A percentile compares a stretch with the other conserved stretches of the same genome.
Evolutionary conservation across 495 filamentous ascomycete genomes (phyloP).

Genomic region (Penicillium tannophilum): DNA sequence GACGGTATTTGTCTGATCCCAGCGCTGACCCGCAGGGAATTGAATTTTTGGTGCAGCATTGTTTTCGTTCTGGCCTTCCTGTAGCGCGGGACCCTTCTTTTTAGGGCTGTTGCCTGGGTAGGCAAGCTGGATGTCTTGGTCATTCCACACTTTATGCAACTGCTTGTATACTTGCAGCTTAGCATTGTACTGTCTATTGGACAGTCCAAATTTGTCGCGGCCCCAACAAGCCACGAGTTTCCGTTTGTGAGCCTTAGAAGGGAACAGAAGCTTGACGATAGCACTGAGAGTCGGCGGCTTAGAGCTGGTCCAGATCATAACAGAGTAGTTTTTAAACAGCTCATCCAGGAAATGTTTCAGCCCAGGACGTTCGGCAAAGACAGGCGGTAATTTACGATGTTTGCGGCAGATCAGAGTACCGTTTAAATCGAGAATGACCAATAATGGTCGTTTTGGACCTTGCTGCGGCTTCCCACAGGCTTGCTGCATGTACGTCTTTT

Average conservation of each 20-base stretch:
- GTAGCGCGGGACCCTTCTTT: not conserved
- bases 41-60: slow-evolving; percentile 1
- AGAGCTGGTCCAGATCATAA: slow-evolving; percentile 93
- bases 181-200: slow-evolving; percentile 58
- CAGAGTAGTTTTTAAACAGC: slow-evolving; percentile 64
- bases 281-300: slow-evolving; percentile 63
- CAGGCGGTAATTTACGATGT: slow-evolving; percentile 43
- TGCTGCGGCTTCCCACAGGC: slow-evolving; percentile 34
- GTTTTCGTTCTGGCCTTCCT: slow-evolving; percentile 1
- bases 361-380: slow-evolving; percentile 62
- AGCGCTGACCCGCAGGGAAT: slow-evolving; percentile 36
- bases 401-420: slow-evolving; percentile 82
- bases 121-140: slow-evolving; percentile 18
- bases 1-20: slow-evolving; percentile 85
- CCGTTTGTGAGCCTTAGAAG: slow-evolving; percentile 30
- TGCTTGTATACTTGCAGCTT: slow-evolving; percentile 89
- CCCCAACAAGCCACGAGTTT: slow-evolving; percentile 72
- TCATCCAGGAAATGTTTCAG: slow-evolving; percentile 67
- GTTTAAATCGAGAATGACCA: slow-evolving; percentile 90
- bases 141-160: slow-evolving; percentile 69
- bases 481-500: slow-evolving; percentile 45
- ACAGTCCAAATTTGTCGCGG: slow-evolving; percentile 76
- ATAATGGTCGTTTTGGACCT: slow-evolving; percentile 49
- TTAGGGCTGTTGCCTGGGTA: slow-evolving; percentile 42
- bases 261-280: slow-evolving; percentile 58